phyloP scores from a whole-genome alignment of 1,139 yeast species.

The Scheffersomyces lignicola region DNA sequence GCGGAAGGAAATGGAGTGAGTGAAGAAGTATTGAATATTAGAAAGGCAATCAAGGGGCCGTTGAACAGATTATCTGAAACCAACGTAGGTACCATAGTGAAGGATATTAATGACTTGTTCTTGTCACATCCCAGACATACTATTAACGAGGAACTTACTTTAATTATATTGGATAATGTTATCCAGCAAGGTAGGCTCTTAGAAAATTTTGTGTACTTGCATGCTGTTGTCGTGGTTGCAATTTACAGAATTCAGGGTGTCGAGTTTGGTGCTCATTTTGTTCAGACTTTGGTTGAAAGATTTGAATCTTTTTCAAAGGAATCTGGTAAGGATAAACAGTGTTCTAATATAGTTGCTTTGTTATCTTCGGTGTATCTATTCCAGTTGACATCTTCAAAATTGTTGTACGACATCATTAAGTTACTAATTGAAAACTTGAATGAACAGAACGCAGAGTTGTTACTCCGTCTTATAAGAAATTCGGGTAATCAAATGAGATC shows the following conservation, averaged over 20 bases:
- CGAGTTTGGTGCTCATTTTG: slow-evolving; percentile 85
- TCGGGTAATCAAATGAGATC: slow-evolving; percentile 85
- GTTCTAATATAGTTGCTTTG: slow-evolving; percentile 69
- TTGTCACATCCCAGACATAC: slow-evolving; percentile 69
- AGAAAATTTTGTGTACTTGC: slow-evolving; percentile 77
- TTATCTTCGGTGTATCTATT: slow-evolving; percentile 77
- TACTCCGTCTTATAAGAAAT: slow-evolving; percentile 68
- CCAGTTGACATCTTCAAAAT: slow-evolving; percentile 68
- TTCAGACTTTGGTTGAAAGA: slow-evolving; percentile 75
- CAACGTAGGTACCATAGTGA: slow-evolving; percentile 68
- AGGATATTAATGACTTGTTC: slow-evolving; percentile 65
- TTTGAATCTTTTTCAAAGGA: slow-evolving; percentile 43
- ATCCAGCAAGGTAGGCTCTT: slow-evolving; percentile 61
- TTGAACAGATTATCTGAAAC: slow-evolving; percentile 86
- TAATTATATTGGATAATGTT: slow-evolving; percentile 66
- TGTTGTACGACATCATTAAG: slow-evolving; percentile 75
- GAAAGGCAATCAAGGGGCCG: slow-evolving; percentile 71
- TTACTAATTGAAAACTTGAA: slow-evolving; percentile 56
- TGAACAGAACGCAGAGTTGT: slow-evolving; percentile 74
- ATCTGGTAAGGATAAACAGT: slow-evolving; percentile 47
- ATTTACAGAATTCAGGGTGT: slow-evolving; percentile 78
- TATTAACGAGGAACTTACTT: slow-evolving; percentile 69
- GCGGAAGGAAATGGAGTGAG: slow-evolving; percentile 35
- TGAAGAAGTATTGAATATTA: slow-evolving; percentile 52
- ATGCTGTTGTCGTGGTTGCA: slow-evolving; percentile 77